Conservation (phyloP, 192 early-diverging fungal genomes). For the Linnemannia hyalina region DNA sequence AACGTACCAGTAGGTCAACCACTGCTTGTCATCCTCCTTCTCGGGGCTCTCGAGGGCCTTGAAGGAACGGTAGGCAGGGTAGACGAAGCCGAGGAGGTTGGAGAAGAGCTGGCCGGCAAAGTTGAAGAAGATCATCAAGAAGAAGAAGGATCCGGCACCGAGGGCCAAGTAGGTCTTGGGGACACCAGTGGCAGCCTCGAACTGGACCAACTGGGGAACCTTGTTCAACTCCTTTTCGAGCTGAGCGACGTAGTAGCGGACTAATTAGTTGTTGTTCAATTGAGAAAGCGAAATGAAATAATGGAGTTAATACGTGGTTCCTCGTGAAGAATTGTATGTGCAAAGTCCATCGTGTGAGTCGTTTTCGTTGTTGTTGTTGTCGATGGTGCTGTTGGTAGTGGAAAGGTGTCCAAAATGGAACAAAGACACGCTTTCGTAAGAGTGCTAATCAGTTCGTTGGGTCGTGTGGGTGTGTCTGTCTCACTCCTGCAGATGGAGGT, state of each 20-base stretch:
- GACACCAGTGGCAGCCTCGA: constrained; percentile 84
- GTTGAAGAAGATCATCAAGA: constrained; percentile 93
- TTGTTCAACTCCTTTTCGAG: constrained; percentile 83
- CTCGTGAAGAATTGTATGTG: neutral
- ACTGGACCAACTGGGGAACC: constrained; percentile 70
- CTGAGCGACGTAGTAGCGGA: constrained; percentile 60
- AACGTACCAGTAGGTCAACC: constrained; percentile 89
- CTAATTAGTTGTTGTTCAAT: constrained; percentile 19
- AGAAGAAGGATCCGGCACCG: constrained; percentile 71
- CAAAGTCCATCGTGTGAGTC: neutral
- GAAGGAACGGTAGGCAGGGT: constrained; percentile 95
- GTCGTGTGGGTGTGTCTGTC: neutral
- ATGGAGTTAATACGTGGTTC: neutral
- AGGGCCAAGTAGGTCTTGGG: constrained; percentile 89
- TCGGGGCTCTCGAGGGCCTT: constrained; percentile 88
- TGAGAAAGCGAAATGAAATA: constrained; percentile 1
- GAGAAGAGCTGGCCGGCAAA: constrained; percentile 83
- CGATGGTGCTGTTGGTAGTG: neutral
- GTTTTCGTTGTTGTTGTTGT: neutral
- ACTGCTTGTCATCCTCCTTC: constrained; percentile 87
- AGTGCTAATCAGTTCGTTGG: neutral
- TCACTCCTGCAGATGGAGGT: constrained; percentile 1
- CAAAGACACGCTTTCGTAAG: neutral
- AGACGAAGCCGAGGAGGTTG: constrained; percentile 90
- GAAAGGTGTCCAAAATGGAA: neutral